Conservation (phyloP, 257 asterid species). For the Lavandula angustifolia region DNA sequence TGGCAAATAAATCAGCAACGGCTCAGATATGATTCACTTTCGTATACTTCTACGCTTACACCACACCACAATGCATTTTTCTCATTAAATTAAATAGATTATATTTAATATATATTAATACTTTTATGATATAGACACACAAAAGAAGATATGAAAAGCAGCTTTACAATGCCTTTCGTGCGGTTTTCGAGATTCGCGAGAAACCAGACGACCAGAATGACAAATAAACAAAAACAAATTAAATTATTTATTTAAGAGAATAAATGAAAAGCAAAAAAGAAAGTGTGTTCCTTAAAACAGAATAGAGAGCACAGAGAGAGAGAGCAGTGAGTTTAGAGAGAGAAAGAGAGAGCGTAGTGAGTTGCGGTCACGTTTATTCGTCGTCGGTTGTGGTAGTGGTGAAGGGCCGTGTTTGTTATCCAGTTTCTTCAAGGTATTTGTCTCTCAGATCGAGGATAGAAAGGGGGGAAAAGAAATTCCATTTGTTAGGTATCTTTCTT, state of each 20-base stretch:
- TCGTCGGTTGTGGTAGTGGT: slow-evolving; percentile 32
- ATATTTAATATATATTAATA: too few relatives aligned
- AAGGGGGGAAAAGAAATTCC: slow-evolving; percentile 19
- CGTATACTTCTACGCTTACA: too few relatives aligned
- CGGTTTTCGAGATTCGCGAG: slow-evolving; percentile 42
- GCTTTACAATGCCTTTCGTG: too few relatives aligned
- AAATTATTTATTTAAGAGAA: neutral
- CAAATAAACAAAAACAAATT: neutral
- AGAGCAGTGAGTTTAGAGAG: slow-evolving; percentile 23
- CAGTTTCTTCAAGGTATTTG: slow-evolving; percentile 24
- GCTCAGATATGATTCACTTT: too few relatives aligned
- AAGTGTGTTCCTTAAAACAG: slow-evolving; percentile 22
- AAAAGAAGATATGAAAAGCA: too few relatives aligned
- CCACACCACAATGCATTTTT: too few relatives aligned
- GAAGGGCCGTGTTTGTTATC: slow-evolving; percentile 11
- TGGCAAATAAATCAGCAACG: slow-evolving; percentile 35
- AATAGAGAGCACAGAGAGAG: slow-evolving; percentile 33
- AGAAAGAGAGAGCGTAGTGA: slow-evolving; percentile 29
- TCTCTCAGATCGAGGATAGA: slow-evolving; percentile 42
- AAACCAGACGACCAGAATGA: slow-evolving; percentile 13
- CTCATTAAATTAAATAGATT: too few relatives aligned
- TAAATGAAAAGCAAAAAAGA: neutral
- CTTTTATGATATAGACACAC: too few relatives aligned
- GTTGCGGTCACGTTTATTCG: slow-evolving; percentile 45
- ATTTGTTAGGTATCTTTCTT: slow-evolving; percentile 34